Conservation (phyloP, 1,284 basidiomycete species). For the Ustilago crameri region DNA sequence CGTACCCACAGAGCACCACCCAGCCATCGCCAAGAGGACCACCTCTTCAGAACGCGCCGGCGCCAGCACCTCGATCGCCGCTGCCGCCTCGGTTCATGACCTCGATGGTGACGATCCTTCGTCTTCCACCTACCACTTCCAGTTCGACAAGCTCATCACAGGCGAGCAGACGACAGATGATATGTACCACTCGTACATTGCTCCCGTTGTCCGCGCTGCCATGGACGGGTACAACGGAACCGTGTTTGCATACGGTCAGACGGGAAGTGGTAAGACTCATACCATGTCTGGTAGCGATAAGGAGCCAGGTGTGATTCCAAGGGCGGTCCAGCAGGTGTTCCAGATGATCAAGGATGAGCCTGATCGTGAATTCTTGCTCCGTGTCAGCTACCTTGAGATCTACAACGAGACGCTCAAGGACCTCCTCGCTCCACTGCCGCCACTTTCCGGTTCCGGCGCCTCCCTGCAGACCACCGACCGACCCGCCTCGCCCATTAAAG, state of each 20-base stretch:
- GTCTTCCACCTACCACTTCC: slow-evolving; percentile 60
- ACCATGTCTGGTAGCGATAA: slow-evolving; percentile 83
- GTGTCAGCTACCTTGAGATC: slow-evolving; percentile 74
- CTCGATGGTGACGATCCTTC: slow-evolving; percentile 25
- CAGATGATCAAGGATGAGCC: slow-evolving; percentile 65
- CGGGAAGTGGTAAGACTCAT: slow-evolving; percentile 77
- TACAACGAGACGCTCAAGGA: slow-evolving; percentile 74
- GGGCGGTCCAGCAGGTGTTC: slow-evolving; percentile 78
- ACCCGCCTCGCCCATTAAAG: slow-evolving; percentile 41
- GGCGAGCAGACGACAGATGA: slow-evolving; percentile 43
- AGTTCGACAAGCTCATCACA: slow-evolving; percentile 60
- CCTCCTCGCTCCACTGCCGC: slow-evolving; percentile 65
- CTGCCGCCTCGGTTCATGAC: slow-evolving; percentile 15
- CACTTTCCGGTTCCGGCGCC: slow-evolving; percentile 4
- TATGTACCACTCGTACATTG: slow-evolving; percentile 70
- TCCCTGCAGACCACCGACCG: slow-evolving; percentile 23
- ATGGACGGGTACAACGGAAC: slow-evolving; percentile 98
- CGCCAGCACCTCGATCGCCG: slow-evolving; percentile 15
- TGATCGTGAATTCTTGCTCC: slow-evolving; percentile 70
- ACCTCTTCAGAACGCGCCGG: slow-evolving; percentile 47
- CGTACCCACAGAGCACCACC: slow-evolving; percentile 62
- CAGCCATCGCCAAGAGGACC: slow-evolving; percentile 61
- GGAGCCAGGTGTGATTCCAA: slow-evolving; percentile 93
- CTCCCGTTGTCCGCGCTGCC: slow-evolving; percentile 75
- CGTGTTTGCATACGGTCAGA: slow-evolving; percentile 91